These are phyloP conservation scores for Helminthosporium solani DNA, from an alignment of 2,329 filamentous ascomycete genomes.

Conservation along the genomic window DNA sequence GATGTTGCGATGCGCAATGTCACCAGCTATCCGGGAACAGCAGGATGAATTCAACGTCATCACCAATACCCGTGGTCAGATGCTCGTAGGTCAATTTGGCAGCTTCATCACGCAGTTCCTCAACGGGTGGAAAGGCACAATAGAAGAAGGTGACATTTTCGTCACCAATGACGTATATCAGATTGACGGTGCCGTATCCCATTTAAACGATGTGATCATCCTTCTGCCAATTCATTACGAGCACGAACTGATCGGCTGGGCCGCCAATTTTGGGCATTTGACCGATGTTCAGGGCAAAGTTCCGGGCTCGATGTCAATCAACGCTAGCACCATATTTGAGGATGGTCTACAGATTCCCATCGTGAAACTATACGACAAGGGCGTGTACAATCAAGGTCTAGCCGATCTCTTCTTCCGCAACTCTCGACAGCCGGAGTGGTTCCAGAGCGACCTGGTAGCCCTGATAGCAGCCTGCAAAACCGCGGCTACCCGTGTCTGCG, in stretches of 20 bases:
- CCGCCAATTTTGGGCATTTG: slow-evolving; percentile 54
- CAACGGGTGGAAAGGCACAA: slow-evolving; percentile 48
- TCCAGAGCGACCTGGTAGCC: slow-evolving; percentile 50
- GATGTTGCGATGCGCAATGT: slow-evolving; percentile 55
- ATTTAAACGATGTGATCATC: slow-evolving; percentile 54
- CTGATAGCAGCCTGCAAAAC: slow-evolving; percentile 51
- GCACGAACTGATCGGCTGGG: slow-evolving; percentile 49
- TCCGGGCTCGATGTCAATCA: slow-evolving; percentile 54
- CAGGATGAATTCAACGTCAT: slow-evolving; percentile 58
- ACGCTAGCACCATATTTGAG: slow-evolving; percentile 51
- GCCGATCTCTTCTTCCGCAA: slow-evolving; percentile 52
- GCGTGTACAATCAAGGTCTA: slow-evolving; percentile 47
- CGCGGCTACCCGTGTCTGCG: slow-evolving; percentile 47
- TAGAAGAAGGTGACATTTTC: slow-evolving; percentile 54
- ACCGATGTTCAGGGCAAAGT: slow-evolving; percentile 50
- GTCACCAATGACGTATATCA: slow-evolving; percentile 55
- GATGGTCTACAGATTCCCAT: slow-evolving; percentile 54
- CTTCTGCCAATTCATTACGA: slow-evolving; percentile 51
- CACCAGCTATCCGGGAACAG: slow-evolving; percentile 53
- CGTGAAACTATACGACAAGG: slow-evolving; percentile 50
- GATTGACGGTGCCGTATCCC: slow-evolving; percentile 52
- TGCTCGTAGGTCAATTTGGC: slow-evolving; percentile 55
- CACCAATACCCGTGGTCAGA: slow-evolving; percentile 50
- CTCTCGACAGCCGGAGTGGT: slow-evolving; percentile 52
- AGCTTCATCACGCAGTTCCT: slow-evolving; percentile 53